A percentile compares a stretch with the other conserved stretches of the same genome.
Conservation (phyloP, 768 basidiomycete genomes). For the Rhodotorula babjevae region DNA sequence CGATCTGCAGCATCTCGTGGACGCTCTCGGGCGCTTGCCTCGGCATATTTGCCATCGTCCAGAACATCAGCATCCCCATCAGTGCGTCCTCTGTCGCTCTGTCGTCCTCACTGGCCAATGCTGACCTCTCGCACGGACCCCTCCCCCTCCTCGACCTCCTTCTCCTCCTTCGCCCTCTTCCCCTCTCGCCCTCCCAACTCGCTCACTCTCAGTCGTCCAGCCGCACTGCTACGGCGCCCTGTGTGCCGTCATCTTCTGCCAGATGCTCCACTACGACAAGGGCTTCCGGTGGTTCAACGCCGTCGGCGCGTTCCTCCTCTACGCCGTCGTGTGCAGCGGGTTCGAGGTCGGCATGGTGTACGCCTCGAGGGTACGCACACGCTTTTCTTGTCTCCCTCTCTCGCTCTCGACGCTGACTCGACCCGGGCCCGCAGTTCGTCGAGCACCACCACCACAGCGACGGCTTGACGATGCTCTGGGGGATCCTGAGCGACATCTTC, state of each 20-base stretch:
- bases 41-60: conserved; percentile 26
- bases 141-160: too few relatives aligned
- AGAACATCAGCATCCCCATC: conserved; percentile 33
- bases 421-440: not conserved
- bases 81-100: not conserved
- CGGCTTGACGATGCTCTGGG: conserved; percentile 20
- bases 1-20: conserved; percentile 11
- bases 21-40: not conserved
- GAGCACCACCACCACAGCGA: conserved; percentile 3
- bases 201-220: conserved; percentile 14
- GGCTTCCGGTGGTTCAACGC: conserved; percentile 3
- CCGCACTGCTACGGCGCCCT: conserved; percentile 31
- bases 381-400: not conserved
- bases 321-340: conserved; percentile 15
- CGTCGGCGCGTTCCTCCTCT: conserved; percentile 2
- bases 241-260: conserved; percentile 20
- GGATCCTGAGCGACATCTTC: conserved; percentile 15
- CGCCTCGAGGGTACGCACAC: conserved; percentile 10
- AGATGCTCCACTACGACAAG: conserved; percentile 34
- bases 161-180: too few relatives aligned
- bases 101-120: too few relatives aligned
- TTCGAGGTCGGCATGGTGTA: conserved; percentile 29
- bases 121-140: too few relatives aligned
- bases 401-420: not conserved
- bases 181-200: too few relatives aligned